Conservation (phyloP, 2,329 filamentous ascomycete species). For the Phaeosphaeria sp. region DNA sequence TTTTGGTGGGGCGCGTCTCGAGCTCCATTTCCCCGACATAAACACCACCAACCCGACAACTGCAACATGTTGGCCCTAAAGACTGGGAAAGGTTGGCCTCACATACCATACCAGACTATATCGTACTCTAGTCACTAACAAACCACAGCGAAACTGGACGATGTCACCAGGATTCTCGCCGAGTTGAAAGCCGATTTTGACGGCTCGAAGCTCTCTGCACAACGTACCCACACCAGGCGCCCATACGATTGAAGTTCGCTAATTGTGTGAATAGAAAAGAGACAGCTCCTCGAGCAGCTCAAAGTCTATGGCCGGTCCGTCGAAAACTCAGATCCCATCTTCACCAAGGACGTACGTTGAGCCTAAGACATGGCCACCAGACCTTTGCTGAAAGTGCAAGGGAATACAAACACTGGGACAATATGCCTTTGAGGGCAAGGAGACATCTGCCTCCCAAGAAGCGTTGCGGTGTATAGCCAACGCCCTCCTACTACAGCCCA, state of each 20-base stretch:
- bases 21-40: conserved; percentile 3
- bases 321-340: conserved; percentile 78
- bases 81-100: conserved; percentile 26
- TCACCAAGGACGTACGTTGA: conserved; percentile 71
- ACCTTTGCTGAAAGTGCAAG: conserved; percentile 53
- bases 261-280: conserved; percentile 61
- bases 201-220: conserved; percentile 63
- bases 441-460: conserved; percentile 68
- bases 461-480: conserved; percentile 86
- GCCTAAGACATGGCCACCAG: not conserved
- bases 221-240: conserved; percentile 58
- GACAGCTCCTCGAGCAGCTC: conserved; percentile 65
- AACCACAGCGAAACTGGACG: conserved; percentile 67
- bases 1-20: not conserved
- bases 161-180: conserved; percentile 70
- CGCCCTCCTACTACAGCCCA: conserved; percentile 73
- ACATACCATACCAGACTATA: not conserved
- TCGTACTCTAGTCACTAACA: conserved; percentile 14
- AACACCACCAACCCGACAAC: not conserved
- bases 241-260: conserved; percentile 4
- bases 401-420: conserved; percentile 75
- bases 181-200: conserved; percentile 69
- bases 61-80: conserved; percentile 16
- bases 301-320: conserved; percentile 81
- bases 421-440: conserved; percentile 75